A percentile compares a stretch with the other conserved stretches of the same genome.
Evolutionary conservation across 148 eudicot genomes (phyloP).

Genomic region (Spergularia bocconei): DNA sequence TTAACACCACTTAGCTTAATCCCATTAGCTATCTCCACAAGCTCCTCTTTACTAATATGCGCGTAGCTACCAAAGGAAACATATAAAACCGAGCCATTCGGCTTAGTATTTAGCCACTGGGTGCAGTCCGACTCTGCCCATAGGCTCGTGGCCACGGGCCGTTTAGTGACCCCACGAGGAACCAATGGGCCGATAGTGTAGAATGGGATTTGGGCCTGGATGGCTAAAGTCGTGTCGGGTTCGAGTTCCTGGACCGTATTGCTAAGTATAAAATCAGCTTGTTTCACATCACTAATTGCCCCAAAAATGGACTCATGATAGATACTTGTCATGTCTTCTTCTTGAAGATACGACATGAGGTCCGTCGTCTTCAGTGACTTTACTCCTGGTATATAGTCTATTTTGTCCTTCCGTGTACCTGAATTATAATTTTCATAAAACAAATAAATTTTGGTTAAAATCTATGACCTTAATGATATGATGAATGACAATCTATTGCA

Average conservation of each 20-base stretch:
- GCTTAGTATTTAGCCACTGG: slow-evolving; percentile 58
- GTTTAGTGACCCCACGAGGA: slow-evolving; percentile 36
- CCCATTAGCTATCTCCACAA: slow-evolving; percentile 56
- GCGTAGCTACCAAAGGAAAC: slow-evolving; percentile 79
- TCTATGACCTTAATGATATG: no score
- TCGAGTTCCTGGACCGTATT: slow-evolving; percentile 39
- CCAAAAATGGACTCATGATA: slow-evolving; percentile 41
- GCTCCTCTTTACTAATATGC: slow-evolving; percentile 39
- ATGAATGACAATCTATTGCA: no score
- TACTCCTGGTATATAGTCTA: slow-evolving; percentile 78
- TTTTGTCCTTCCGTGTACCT: slow-evolving; percentile 47
- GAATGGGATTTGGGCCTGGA: slow-evolving; percentile 31
- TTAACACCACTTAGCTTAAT: slow-evolving; percentile 41
- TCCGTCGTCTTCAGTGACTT: slow-evolving; percentile 48
- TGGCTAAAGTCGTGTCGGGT: slow-evolving; percentile 26
- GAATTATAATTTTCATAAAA: neutral
- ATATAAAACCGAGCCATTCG: slow-evolving; percentile 54
- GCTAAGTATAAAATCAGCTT: slow-evolving; percentile 31
- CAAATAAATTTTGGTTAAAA: neutral
- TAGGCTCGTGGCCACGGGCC: slow-evolving; percentile 54
- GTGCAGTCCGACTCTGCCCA: slow-evolving; percentile 76
- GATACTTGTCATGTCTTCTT: slow-evolving; percentile 31
- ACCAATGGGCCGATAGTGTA: slow-evolving; percentile 56
- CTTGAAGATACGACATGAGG: slow-evolving; percentile 60
- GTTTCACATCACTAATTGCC: slow-evolving; percentile 28